These are phyloP conservation scores for Pythium utonaiense DNA, from an alignment of 352 stramenopile species.

Conservation along the genomic window DNA sequence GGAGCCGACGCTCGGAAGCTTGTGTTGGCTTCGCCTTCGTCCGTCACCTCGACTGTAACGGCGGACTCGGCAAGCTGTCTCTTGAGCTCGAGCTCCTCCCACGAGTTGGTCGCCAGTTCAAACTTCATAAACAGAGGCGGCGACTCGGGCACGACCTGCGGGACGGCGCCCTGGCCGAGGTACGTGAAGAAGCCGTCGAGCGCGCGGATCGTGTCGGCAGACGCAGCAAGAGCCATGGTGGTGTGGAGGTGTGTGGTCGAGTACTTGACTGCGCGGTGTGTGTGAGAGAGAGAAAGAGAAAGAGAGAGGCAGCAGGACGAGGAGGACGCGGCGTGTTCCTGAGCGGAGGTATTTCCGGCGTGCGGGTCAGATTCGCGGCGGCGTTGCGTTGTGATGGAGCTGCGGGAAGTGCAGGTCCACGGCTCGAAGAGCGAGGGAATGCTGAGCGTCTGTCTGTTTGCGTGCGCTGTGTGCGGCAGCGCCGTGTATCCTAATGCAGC, in stretches of 20 bases:
- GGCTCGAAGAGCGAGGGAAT: not conserved
- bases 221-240: constrained; percentile 18
- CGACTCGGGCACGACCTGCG: not conserved
- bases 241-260: too few relatives aligned
- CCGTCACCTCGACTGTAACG: constrained; percentile 17
- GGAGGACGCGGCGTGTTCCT: too few relatives aligned
- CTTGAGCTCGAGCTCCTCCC: constrained; percentile 28
- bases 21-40: constrained; percentile 19
- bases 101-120: constrained; percentile 27
- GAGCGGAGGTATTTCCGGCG: not conserved
- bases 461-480: not conserved
- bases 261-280: not conserved
- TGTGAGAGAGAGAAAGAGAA: not conserved
- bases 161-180: not conserved
- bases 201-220: constrained; percentile 21
- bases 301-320: too few relatives aligned
- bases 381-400: not conserved
- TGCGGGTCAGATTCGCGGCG: not conserved
- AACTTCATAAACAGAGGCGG: constrained; percentile 25
- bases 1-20: not conserved
- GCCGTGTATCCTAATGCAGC: not conserved
- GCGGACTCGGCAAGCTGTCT: constrained; percentile 17
- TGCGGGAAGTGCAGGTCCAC: not conserved
- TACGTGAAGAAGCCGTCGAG: constrained; percentile 29
- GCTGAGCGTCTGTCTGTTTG: too few relatives aligned